phyloP scores from a whole-genome alignment of 225 moss, liverwort and hornwort species.

The Pleurozium schreberi region DNA sequence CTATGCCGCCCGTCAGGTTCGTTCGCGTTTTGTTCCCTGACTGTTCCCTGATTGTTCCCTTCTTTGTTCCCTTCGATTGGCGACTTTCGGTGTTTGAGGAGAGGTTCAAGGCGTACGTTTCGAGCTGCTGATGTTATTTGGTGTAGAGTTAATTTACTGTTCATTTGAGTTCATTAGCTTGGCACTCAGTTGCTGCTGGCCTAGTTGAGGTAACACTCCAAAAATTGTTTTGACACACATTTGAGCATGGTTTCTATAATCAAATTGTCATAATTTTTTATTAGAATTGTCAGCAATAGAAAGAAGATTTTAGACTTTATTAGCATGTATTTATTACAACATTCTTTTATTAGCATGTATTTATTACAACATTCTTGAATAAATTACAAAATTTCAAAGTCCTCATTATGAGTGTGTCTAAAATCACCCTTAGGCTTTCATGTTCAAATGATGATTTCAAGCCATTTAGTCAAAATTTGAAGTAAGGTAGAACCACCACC shows the following conservation, averaged over 20 bases:
- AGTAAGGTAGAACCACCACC: background rate
- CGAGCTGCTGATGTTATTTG: background rate
- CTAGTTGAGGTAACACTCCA: background rate
- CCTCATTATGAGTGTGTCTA: background rate
- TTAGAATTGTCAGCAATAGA: rapidly evolving
- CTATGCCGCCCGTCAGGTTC: background rate
- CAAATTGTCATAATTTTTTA: too few relatives aligned
- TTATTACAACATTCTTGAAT: too few relatives aligned
- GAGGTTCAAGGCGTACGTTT: background rate
- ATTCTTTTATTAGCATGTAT: too few relatives aligned
- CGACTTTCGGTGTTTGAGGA: background rate
- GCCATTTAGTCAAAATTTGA: background rate
- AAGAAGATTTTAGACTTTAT: too few relatives aligned
- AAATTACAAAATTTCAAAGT: background rate
- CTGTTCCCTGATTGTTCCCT: background rate
- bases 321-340: too few relatives aligned
- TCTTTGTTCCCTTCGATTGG: background rate
- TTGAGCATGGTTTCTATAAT: background rate
- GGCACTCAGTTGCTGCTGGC: background rate
- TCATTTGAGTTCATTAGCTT: background rate
- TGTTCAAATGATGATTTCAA: background rate
- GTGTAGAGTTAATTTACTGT: background rate
- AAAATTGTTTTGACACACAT: too few relatives aligned
- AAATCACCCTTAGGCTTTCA: background rate
- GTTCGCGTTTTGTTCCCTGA: background rate